Evolutionary conservation across 495 filamentous ascomycete genomes (phyloP), one percentile per base, ranked within the genome.

Genomic region (Aspergillus coremiiformis): DNA sequence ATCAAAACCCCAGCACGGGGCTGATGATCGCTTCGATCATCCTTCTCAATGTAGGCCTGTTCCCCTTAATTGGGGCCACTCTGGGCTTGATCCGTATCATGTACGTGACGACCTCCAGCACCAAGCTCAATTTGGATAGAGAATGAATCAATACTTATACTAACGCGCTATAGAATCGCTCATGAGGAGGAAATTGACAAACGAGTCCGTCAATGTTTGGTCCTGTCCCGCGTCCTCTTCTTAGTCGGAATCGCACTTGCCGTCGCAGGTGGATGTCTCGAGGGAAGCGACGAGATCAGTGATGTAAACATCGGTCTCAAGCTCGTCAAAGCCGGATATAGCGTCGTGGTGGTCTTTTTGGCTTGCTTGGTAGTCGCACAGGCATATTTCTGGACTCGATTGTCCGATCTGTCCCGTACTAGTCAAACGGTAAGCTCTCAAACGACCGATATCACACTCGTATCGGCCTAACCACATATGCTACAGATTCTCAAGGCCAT

Each of bases 301-400:
- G 43, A 50, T 44, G 50, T 49, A 19, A 23, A 41, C 4, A 60
- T 47, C 0, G 65, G 62, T 2, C 8, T 52, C 15, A 58, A 58
- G 21, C 55, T 67, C 9, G 56, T 61, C 35, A 64, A 64, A 41
- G 52, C 60, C 3, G 65, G 65, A 19, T 65, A 67, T 23, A 60
- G 56, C 24, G 46, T 65, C 14, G 55, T 65, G 4, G 56, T 57
- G 6, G 57, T 57, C 1, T 65, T 65, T 41, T 53, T 59, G 2
- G 60, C 39, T 8, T 58, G 45, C 39, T 43, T 67, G 21, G 24
- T 65, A 4, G 45, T 44, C 11, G 56, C 65, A 10, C 56, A 62
- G 45, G 53, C 22, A 12, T 61, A 59, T 47, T 58, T 67, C 21
- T 67, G 62, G 62, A 49, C 41, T n/a, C 41, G 50, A 1, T 54